Base-by-base conservation (phyloP, 495 filamentous ascomycete species). In the Trichoderma reesei region DNA sequence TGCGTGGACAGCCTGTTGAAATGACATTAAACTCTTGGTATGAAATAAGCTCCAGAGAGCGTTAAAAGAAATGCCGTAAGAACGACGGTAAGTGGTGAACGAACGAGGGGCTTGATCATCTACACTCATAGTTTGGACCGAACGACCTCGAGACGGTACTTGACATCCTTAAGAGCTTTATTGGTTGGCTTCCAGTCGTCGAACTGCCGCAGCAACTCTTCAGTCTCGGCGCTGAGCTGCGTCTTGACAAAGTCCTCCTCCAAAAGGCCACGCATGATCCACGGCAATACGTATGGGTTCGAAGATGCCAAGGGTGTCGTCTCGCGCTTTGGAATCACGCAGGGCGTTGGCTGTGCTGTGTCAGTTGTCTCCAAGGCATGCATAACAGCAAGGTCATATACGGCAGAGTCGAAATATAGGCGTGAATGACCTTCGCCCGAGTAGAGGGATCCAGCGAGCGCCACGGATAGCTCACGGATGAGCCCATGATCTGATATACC, bases 151-250 rank as follows among this genome's bases (percentile, higher is more conserved):
- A 98, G 77, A 67, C 94, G 82, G 72, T 95, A 98, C 72, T 94
- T 96, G 41, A 98, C 94, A 78, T 98, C 94, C 74, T 91, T 96
- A 63, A 98, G 76, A 39, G 87, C 88, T 77, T 98, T 98, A 10
- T 82, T 94, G 0, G 80, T 79, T 8, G 94, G 94, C 71, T 88
- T 91, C 94, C 94, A 98, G 54, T 90, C 86, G 72, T 98, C 92
- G 74, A 97, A 98, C 69, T 96, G 88, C 68, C 80, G 80, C 13
- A 98, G 77, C 48, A 98, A 75, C 69, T 92, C 87, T 62, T 82
- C 84, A 34, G 86, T 91, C 76, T 98, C 94, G 2, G 80, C 76
- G 59, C 82, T 78, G 18, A 96, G 73, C 69, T 96, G 88, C 33
- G 82, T 88, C 68, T 88, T 89, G 39, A 98, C 94, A 70, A 89